phyloP scores from a whole-genome alignment of 257 asterid genomes.

The Gentiana straminea region DNA sequence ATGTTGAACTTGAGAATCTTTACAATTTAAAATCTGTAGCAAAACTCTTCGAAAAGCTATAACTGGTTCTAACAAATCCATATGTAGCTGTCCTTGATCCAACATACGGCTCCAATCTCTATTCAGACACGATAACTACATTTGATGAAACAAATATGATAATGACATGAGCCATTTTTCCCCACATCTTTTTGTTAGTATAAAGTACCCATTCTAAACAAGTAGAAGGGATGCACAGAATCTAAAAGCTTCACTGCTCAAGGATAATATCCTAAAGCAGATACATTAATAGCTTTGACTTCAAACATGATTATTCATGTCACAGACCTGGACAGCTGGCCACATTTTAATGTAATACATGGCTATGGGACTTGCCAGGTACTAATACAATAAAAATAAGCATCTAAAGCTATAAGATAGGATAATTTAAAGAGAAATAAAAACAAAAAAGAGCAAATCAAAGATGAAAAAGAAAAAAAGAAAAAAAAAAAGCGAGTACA shows the following conservation, averaged over 20 bases:
- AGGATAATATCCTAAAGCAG: too few relatives aligned
- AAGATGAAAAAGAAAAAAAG: too few relatives aligned
- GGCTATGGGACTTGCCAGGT: not conserved
- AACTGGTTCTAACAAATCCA: constrained; percentile 91
- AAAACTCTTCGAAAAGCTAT: constrained; percentile 84
- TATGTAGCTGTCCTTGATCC: constrained; percentile 76
- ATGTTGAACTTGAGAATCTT: constrained; percentile 53
- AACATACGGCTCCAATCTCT: constrained; percentile 59
- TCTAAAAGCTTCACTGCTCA: too few relatives aligned
- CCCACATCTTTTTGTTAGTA: too few relatives aligned
- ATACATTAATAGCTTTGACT: too few relatives aligned
- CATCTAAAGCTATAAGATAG: not conserved
- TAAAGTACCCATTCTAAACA: too few relatives aligned
- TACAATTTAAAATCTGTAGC: constrained; percentile 57
- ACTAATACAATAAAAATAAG: not conserved
- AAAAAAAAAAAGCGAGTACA: too few relatives aligned
- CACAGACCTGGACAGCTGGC: too few relatives aligned
- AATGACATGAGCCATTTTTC: too few relatives aligned
- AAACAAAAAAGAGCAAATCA: too few relatives aligned
- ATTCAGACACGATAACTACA: constrained; percentile 61
- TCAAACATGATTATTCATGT: too few relatives aligned
- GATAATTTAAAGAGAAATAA: not conserved
- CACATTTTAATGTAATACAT: not conserved
- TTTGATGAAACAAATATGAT: not conserved
- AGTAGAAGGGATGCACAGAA: too few relatives aligned